These are phyloP conservation scores for Amanita muscaria DNA, from an alignment of 768 basidiomycete species.

Conservation along the genomic window DNA sequence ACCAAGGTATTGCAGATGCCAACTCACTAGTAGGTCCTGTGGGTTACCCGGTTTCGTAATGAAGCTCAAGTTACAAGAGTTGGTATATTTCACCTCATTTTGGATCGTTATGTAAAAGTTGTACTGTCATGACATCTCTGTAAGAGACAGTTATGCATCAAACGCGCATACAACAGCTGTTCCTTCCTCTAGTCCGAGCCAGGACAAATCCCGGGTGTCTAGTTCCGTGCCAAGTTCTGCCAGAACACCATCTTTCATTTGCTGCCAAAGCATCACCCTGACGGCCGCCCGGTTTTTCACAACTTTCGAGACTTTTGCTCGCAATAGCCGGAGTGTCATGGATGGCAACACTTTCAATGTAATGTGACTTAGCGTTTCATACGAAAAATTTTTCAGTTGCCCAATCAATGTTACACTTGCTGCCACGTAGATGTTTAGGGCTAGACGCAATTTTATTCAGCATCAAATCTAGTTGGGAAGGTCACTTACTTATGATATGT, in stretches of 20 bases:
- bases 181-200: conserved; percentile 64
- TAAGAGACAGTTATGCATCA: conserved; percentile 8
- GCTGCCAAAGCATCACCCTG: conserved; percentile 44
- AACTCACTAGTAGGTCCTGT: not conserved
- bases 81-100: not conserved
- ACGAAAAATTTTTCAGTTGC: not conserved
- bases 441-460: not conserved
- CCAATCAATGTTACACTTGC: not conserved
- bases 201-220: conserved; percentile 49
- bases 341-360: conserved; percentile 35
- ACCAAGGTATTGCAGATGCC: not conserved
- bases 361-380: not conserved
- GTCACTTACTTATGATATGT: conserved; percentile 48
- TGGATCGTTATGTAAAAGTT: not conserved
- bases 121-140: not conserved
- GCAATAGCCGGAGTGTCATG: conserved; percentile 59
- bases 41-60: too few species aligned
- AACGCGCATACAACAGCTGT: conserved; percentile 30
- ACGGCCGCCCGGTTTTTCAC: conserved; percentile 23
- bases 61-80: not conserved
- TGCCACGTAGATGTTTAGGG: not conserved
- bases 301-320: conserved; percentile 53
- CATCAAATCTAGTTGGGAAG: not conserved
- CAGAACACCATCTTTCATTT: conserved; percentile 39
- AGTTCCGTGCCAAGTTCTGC: conserved; percentile 37